Conservation (phyloP, 73 alveolate species). For the Diophrys sp. region DNA sequence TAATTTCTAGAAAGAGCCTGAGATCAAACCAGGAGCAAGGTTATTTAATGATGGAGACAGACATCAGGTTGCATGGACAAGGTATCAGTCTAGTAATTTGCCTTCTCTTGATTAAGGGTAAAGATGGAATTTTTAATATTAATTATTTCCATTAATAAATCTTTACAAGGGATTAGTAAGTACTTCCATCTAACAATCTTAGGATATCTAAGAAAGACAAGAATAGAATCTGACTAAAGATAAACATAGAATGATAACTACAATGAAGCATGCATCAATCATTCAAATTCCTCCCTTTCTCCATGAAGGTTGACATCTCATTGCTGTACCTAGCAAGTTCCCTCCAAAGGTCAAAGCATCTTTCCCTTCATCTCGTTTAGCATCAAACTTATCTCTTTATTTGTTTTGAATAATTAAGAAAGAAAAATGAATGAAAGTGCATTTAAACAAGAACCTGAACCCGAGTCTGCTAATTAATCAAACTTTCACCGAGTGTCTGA, state of each 20-base stretch:
- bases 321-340: conserved; percentile 36
- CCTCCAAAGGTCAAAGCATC: conserved; percentile 75
- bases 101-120: not conserved
- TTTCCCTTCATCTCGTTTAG: conserved; percentile 26
- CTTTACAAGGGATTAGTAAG: too few relatives aligned
- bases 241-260: not conserved
- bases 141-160: too few relatives aligned
- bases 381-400: conserved; percentile 51
- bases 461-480: not conserved
- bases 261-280: not conserved
- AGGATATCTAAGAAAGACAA: not conserved
- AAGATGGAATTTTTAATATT: not conserved
- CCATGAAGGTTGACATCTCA: conserved; percentile 34
- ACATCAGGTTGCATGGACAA: not conserved
- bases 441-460: not conserved
- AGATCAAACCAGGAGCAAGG: not conserved
- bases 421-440: not conserved
- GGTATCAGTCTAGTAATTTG: not conserved
- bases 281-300: not conserved
- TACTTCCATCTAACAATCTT: too few relatives aligned
- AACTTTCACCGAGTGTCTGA: not conserved
- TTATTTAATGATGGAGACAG: not conserved
- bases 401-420: conserved; percentile 2
- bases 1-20: not conserved
- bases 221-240: not conserved